phyloP scores from a whole-genome alignment of 371 early-diverging fungal genomes.

The Rhizopus delemar region DNA sequence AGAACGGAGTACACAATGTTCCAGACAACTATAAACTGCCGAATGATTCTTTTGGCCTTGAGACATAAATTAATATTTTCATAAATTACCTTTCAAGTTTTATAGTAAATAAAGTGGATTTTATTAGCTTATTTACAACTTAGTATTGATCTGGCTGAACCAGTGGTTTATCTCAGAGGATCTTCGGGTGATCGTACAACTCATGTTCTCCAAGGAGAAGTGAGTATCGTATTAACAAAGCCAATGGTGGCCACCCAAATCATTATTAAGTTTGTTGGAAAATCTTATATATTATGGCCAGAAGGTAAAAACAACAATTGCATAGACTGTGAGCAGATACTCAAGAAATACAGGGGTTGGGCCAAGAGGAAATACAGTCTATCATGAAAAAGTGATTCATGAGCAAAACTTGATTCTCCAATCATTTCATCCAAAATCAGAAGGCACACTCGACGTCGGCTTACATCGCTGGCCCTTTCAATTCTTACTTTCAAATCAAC shows the following conservation, averaged over 20 bases:
- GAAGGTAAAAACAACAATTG: slow-evolving; percentile 36
- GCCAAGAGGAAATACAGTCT: slow-evolving; percentile 37
- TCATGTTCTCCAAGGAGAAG: slow-evolving; percentile 46
- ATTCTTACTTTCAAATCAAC: slow-evolving; percentile 30
- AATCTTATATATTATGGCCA: slow-evolving; percentile 48
- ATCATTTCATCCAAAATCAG: slow-evolving; percentile 19
- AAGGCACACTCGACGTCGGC: slow-evolving; percentile 22
- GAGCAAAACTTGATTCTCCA: slow-evolving; percentile 48
- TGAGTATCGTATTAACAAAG: slow-evolving; percentile 40
- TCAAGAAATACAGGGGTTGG: slow-evolving; percentile 31
- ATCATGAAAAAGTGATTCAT: slow-evolving; percentile 49
- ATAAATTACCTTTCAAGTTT: too few relatives aligned
- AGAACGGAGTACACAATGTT: too few relatives aligned
- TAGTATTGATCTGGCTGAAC: slow-evolving; percentile 50
- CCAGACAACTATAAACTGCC: too few relatives aligned
- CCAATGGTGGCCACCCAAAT: slow-evolving; percentile 36
- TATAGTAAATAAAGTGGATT: too few relatives aligned
- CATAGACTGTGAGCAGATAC: not conserved
- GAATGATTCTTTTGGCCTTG: too few relatives aligned
- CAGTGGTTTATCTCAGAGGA: slow-evolving; percentile 46
- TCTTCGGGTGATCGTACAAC: slow-evolving; percentile 32
- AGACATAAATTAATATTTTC: too few relatives aligned
- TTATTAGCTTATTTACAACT: slow-evolving; percentile 18
- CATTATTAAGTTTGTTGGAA: slow-evolving; percentile 41
- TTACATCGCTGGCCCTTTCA: slow-evolving; percentile 43